Evolutionary conservation across 169 alveolate genomes (phyloP), one percentile per base, ranked within the genome.

Genomic region (Plasmodium malariae): DNA sequence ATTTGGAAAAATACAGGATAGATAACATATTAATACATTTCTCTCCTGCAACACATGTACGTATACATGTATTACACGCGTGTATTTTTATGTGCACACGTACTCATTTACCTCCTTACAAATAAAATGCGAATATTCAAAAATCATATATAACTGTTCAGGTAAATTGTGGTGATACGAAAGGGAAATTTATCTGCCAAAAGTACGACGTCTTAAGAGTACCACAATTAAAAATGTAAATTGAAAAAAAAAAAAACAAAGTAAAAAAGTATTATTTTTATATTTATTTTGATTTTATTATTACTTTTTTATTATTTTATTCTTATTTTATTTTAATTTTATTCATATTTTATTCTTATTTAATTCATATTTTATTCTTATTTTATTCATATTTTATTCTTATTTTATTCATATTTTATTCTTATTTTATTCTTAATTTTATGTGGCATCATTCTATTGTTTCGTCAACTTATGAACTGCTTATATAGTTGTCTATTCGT

Each of bases 141-240:
- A 51, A 48, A 72, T 30, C 37, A 55, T 34, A 55, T 60, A 40
- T 32, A 3, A 3, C 36, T 34, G 26, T 76, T 28, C 34, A 76
- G 88, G 68, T 76, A 60, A 76, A 76, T 65, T 76, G 88, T 68
- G 88, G 62, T 1, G 51, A 62, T 34, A 43, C 14, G 7, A 60
- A 26, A 0, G 88, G 68, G 11, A 45, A 54, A 30, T 4, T 36
- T 32, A n/a, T 76, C 24, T 76, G 88, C n/a, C 55, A 76, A 19
- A 48, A 43, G 30, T 76, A 76, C 26, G 74, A 6, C 11, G 88
- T 63, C 48, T 5, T 63, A 28, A 43, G 26, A 9, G 40, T 76
- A 43, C 88, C 88, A 30, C 88, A 76, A 34, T 60, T 76, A 68
- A 76, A 76, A 62, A 9, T 76, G 88, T 76, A 76, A 74, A 36